A percentile compares a stretch with the other conserved stretches of the same genome.
Conservation (phyloP, 1,284 basidiomycete genomes). For the Moesziomyces aphidis region DNA sequence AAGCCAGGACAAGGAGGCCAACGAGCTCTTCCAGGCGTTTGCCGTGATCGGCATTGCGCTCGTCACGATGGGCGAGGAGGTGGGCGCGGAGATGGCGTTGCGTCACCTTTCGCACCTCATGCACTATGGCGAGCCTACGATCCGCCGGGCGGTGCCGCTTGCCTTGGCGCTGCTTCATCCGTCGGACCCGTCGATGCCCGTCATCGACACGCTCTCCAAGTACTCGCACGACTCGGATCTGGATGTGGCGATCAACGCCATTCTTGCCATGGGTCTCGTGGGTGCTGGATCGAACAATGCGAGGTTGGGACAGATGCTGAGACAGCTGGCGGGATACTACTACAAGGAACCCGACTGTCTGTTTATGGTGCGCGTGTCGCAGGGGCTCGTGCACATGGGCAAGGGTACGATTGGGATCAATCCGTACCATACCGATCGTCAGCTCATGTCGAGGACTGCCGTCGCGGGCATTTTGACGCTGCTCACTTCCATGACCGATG, state of each 20-base stretch:
- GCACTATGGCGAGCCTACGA: constrained; percentile 96
- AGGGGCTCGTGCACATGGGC: constrained; percentile 98
- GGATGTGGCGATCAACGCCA: constrained; percentile 93
- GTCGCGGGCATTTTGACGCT: constrained; percentile 91
- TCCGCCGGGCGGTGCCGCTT: constrained; percentile 93
- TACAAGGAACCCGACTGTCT: constrained; percentile 96
- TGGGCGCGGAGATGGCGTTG: constrained; percentile 86
- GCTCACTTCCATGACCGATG: constrained; percentile 90
- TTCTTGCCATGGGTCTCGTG: constrained; percentile 98
- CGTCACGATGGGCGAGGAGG: constrained; percentile 98
- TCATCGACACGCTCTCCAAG: constrained; percentile 98
- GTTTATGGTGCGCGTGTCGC: constrained; percentile 95
- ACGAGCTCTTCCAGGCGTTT: constrained; percentile 91
- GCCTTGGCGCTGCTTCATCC: constrained; percentile 93
- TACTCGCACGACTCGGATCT: constrained; percentile 99
- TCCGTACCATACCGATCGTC: constrained; percentile 94
- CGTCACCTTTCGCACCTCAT: constrained; percentile 72
- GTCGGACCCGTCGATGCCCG: constrained; percentile 94
- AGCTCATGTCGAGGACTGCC: constrained; percentile 87
- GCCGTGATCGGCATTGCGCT: constrained; percentile 94
- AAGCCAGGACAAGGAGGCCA: constrained; percentile 72
- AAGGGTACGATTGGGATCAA: constrained; percentile 98
- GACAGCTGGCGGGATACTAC: constrained; percentile 96
- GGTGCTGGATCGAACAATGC: constrained; percentile 99
- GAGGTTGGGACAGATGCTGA: constrained; percentile 94